Evolutionary conservation across 441 rosid genomes (phyloP), one percentile per base, ranked within the genome.

Genomic region (Cnidoscolus chayamansa): DNA sequence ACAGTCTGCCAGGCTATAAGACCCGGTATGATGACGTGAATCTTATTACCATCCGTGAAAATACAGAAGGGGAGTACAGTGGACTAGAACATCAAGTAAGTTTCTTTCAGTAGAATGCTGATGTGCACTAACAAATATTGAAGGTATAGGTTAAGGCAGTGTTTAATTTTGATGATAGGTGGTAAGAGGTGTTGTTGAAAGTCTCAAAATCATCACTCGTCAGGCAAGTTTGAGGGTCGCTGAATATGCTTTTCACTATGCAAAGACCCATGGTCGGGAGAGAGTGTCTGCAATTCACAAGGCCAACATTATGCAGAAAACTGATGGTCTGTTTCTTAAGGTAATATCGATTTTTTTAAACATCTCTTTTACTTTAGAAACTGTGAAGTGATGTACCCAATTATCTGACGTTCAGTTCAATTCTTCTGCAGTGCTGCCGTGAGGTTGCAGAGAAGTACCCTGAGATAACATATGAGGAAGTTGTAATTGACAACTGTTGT

Each of bases 291-390:
- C 98, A 1, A 90, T 96, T 63, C 99, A 96, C 81, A 96, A 96
- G 80, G 99, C 98, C 67, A 96, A 93, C 76, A 96, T 96, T 65
- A 96, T 96, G 99, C 98, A 93, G 88, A 96, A 90, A 81, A 96
- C 99, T 56, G 97, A 96, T 71, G 99, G 98, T 65, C 94, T 96
- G 72, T 96, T 96, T 71, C 98, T 96, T 49, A 89, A 93, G 94
- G 99, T 93, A 62, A 65, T 72, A 25, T 4, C 7, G n/a, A 66
- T 59, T 71, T 59, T 71, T 0, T 49, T 49, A 56, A 35, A 25
- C 25, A 25, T 25, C 64, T 65, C 9, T 45, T 60, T 35, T 47
- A 17, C 45, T 20, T 37, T 48, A 63, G 8, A 16, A 2, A 1
- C 19, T 68, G 12, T 17, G 4, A 49, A 12, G 49, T 74, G 55